Evolutionary conservation across 495 filamentous ascomycete genomes (phyloP), one percentile per base, ranked within the genome.

Genomic region (Aspergillus taichungensis): DNA sequence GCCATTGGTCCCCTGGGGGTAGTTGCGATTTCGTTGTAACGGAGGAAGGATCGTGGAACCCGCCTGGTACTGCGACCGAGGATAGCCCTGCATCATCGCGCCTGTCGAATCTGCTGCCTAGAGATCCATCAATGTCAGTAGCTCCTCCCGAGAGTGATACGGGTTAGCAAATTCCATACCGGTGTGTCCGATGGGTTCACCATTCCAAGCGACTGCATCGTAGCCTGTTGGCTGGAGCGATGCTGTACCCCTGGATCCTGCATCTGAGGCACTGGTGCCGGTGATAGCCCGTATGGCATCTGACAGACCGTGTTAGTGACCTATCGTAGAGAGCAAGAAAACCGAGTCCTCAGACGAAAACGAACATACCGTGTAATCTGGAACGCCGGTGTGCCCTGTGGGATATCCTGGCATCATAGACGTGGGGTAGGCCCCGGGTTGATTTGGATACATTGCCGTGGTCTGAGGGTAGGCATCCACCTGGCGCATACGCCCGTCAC

Each of bases 281-380:
- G 60, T 6, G 60, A 49, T 36, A 66, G 52, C 18, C 61, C 61
- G 37, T 66, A 64, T 10, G 58, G 49, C 57, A 69, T 66, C 66
- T 69, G 35, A n/a, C n/a, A 48, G 32, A 40, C 29, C 37, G 42
- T 46, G 27, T 46, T 37, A 52, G 53, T 42, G 44, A 51, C 50
- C 28, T 52, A 43, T 34, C 40, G 38, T 24, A 4, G 29, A 37
- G 24, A 8, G 37, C 38, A 40, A 56, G 39, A 43, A 47, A 46
- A 37, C 46, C 40, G 34, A 30, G 30, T 32, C 50, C 35, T 30
- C 37, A 43, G 42, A 42, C 34, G 45, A 49, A 46, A 40, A 45
- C 40, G 50, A 50, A 66, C 67, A 57, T 60, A 72, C 63, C 58
- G 59, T 54, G 43, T 70, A 72, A 44, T 72, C 69, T 37, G 67